These are phyloP conservation scores for Ottelia alismoides DNA, from an alignment of 106 monocot genomes.

Conservation along the genomic window DNA sequence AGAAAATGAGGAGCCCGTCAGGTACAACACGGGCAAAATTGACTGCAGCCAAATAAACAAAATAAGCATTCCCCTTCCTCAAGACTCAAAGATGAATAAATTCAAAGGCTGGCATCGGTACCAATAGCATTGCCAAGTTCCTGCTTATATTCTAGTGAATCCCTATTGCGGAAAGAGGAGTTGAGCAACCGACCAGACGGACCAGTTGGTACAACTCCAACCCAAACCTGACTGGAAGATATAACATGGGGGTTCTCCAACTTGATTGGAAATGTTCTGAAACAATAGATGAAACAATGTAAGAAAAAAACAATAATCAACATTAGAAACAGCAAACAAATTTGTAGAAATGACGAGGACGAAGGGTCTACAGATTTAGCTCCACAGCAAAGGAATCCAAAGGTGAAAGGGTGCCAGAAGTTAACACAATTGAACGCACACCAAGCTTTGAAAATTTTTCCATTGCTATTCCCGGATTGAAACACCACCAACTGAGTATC, in stretches of 20 bases:
- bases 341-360: background rate
- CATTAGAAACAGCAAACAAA: background rate
- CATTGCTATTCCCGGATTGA: constrained; percentile 96
- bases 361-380: constrained; percentile 60
- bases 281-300: background rate
- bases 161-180: constrained; percentile 77
- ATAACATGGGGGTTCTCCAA: constrained; percentile 97
- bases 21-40: constrained; percentile 95
- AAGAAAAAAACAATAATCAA: background rate
- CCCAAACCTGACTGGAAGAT: constrained; percentile 79
- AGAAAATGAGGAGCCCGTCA: constrained; percentile 93
- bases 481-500: constrained; percentile 99
- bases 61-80: background rate
- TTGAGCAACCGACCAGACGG: constrained; percentile 79
- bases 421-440: constrained; percentile 79
- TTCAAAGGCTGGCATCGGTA: constrained; percentile 23
- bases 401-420: constrained; percentile 90
- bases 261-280: constrained; percentile 79
- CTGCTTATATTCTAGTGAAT: constrained; percentile 86
- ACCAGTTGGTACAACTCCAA: constrained; percentile 80
- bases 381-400: constrained; percentile 84
- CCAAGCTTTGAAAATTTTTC: constrained; percentile 59
- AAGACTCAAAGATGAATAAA: too few relatives aligned
- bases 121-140: constrained; percentile 93
- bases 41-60: constrained; percentile 24